Evolutionary conservation across 2,329 filamentous ascomycete species (phyloP).

Genomic region (Ascochyta lentis): DNA sequence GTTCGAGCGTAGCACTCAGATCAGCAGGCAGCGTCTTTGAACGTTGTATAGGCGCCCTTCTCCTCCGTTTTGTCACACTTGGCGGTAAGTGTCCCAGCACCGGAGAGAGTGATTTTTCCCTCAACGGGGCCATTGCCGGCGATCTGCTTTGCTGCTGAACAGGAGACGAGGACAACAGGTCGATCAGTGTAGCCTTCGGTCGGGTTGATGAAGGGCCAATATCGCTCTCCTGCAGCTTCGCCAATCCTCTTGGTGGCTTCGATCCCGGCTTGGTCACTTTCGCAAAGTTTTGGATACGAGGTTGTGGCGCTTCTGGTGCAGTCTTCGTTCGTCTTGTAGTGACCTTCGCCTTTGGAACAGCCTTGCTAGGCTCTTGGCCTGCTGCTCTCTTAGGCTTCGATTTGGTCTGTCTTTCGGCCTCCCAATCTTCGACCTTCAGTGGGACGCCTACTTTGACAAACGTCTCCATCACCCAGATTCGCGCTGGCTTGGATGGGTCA

Average conservation of each 20-base stretch:
- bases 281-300: conserved; percentile 38
- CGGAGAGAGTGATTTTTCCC: conserved; percentile 29
- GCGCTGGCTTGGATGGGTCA: conserved; percentile 70
- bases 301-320: conserved; percentile 25
- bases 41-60: conserved; percentile 42
- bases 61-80: conserved; percentile 40
- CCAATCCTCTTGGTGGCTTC: conserved; percentile 23
- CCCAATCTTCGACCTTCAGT: conserved; percentile 69
- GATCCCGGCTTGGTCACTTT: conserved; percentile 47
- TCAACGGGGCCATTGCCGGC: conserved; percentile 3
- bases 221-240: conserved; percentile 27
- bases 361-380: conserved; percentile 27
- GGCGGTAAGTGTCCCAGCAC: conserved; percentile 33
- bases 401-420: conserved; percentile 48
- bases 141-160: conserved; percentile 5
- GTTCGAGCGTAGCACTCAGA: conserved; percentile 10
- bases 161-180: conserved; percentile 43
- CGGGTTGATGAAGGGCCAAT: background rate
- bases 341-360: conserved; percentile 29
- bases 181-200: conserved; percentile 21
- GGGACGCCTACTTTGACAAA: conserved; percentile 71
- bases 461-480: conserved; percentile 72
- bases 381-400: conserved; percentile 31
- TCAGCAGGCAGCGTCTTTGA: conserved; percentile 41
- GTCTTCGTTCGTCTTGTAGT: conserved; percentile 33